phyloP scores from a whole-genome alignment of 306 rosid species.

The Erythrophleum fordii region DNA sequence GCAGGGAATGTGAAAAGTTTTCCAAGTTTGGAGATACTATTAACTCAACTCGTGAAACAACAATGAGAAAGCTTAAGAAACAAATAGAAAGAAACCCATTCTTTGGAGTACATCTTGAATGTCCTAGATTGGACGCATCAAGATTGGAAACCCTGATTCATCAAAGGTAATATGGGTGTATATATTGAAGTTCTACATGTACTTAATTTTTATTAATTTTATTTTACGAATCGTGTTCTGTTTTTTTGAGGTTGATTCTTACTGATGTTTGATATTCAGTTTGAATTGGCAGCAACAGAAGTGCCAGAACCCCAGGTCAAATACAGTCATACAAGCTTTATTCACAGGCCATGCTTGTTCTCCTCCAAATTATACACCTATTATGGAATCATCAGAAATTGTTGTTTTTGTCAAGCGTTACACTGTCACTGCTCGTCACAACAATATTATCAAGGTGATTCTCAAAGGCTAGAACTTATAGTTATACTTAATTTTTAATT shows the following conservation, averaged over 20 bases:
- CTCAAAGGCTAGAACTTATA: background rate
- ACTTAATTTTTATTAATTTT: too few relatives aligned
- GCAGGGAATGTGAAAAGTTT: background rate
- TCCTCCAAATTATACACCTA: background rate
- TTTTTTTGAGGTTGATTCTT: too few relatives aligned
- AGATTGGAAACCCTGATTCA: background rate
- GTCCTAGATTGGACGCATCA: background rate
- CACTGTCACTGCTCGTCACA: slow-evolving; percentile 35
- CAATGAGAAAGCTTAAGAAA: background rate
- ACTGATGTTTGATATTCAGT: background rate
- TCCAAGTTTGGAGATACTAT: background rate
- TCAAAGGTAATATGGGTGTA: background rate
- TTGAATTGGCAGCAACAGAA: background rate
- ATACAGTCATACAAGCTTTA: background rate
- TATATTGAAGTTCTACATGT: background rate
- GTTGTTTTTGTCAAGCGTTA: slow-evolving; percentile 57
- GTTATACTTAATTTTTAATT: too few relatives aligned
- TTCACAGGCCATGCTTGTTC: background rate
- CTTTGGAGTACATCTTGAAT: too few relatives aligned
- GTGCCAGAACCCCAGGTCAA: background rate
- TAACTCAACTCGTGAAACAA: background rate
- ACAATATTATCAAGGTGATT: slow-evolving; percentile 64
- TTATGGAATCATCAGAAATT: slow-evolving; percentile 56
- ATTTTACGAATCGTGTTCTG: too few relatives aligned
- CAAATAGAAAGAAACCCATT: background rate